These are phyloP conservation scores for Penicillium italicum DNA, from an alignment of 2,329 filamentous ascomycete species.

Conservation along the genomic window DNA sequence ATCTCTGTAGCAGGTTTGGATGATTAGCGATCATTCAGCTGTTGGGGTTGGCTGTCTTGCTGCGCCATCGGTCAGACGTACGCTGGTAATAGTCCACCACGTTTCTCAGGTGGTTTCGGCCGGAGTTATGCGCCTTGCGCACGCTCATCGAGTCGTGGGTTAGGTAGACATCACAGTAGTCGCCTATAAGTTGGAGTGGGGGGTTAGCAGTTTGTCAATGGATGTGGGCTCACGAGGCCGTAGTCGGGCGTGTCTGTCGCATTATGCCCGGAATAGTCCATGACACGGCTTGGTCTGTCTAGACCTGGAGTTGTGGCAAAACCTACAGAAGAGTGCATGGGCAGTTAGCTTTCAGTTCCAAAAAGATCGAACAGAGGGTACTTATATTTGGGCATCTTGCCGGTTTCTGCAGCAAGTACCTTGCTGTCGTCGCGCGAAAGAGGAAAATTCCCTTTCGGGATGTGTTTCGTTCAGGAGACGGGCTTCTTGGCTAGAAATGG, in stretches of 20 bases:
- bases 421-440: slow-evolving; percentile 16
- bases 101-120: slow-evolving; percentile 93
- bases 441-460: slow-evolving; percentile 21
- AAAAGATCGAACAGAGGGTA: slow-evolving; percentile 23
- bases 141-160: slow-evolving; percentile 99
- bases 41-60: background rate
- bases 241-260: slow-evolving; percentile 3
- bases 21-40: background rate
- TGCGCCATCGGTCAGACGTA: slow-evolving; percentile 36
- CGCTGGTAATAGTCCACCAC: slow-evolving; percentile 98
- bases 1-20: slow-evolving; percentile 64
- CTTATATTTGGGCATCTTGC: slow-evolving; percentile 86
- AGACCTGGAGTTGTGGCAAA: background rate
- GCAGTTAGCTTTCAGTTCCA: slow-evolving; percentile 35
- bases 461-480: background rate
- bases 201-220: slow-evolving; percentile 8
- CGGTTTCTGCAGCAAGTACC: slow-evolving; percentile 17
- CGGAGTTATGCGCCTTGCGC: slow-evolving; percentile 96
- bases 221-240: background rate
- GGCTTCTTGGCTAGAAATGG: background rate
- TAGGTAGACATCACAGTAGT: slow-evolving; percentile 99
- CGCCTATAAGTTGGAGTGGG: slow-evolving; percentile 49
- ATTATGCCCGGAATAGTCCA: slow-evolving; percentile 4
- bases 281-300: background rate
- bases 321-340: slow-evolving; percentile 66